A percentile compares a stretch with the other conserved stretches of the same genome.
Evolutionary conservation across 169 alveolate species (phyloP).

Genomic region (Plasmodium vivax): DNA sequence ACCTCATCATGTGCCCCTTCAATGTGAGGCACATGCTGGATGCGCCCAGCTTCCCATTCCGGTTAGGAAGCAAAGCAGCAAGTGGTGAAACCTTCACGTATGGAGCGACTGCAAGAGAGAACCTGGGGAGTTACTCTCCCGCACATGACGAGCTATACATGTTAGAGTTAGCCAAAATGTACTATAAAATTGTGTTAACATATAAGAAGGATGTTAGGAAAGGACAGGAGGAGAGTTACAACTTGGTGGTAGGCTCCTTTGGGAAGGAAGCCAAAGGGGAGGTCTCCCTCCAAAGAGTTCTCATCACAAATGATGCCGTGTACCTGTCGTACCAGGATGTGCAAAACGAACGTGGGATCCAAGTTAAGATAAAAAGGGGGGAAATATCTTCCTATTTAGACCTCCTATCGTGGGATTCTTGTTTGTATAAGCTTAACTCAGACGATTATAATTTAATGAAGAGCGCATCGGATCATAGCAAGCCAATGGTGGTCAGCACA

Average conservation of each 20-base stretch:
- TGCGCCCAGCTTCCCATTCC: background rate
- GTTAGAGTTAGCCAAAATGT: constrained; percentile 11
- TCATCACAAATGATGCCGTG: background rate
- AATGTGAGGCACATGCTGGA: constrained; percentile 38
- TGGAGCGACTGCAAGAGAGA: background rate
- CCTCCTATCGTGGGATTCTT: background rate
- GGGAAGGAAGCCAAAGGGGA: background rate
- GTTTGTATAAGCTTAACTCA: constrained; percentile 33
- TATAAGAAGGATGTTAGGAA: background rate
- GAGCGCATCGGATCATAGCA: constrained; percentile 9
- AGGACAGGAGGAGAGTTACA: constrained; percentile 1
- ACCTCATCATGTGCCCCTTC: constrained; percentile 44
- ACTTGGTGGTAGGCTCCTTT: background rate
- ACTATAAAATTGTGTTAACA: background rate
- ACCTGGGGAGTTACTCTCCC: background rate
- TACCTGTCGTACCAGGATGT: constrained; percentile 4
- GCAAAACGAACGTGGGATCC: background rate
- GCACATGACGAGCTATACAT: constrained; percentile 16
- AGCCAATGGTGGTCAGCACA: background rate
- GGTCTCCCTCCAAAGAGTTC: background rate
- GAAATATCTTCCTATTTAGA: background rate
- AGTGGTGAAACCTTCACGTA: background rate
- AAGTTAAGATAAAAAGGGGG: constrained; percentile 23
- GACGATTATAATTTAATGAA: constrained; percentile 28
- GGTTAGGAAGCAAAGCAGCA: background rate